A percentile compares a stretch with the other conserved stretches of the same genome.
These are phyloP conservation scores for Hyphopichia burtonii DNA, from an alignment of 1,139 yeast genomes.

Conservation along the genomic window DNA sequence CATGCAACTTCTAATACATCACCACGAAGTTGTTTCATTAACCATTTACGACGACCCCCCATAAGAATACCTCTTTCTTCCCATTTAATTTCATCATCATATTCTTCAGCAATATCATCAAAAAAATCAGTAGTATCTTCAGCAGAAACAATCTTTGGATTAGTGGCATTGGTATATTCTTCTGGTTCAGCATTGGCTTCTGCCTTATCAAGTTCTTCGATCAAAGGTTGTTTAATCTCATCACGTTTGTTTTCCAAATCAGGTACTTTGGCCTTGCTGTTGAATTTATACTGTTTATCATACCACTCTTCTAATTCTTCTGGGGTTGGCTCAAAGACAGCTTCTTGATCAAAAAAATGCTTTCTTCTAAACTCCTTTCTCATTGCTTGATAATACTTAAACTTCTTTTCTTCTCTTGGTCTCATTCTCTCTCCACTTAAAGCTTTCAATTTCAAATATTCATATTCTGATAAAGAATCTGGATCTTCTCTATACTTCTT, in stretches of 20 bases:
- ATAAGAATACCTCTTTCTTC: slow-evolving; percentile 83
- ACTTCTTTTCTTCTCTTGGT: slow-evolving; percentile 56
- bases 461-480: slow-evolving; percentile 55
- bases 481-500: slow-evolving; percentile 42
- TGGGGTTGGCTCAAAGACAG: slow-evolving; percentile 53
- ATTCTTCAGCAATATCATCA: slow-evolving; percentile 73
- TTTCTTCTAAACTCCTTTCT: slow-evolving; percentile 51
- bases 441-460: slow-evolving; percentile 58
- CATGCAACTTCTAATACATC: slow-evolving; percentile 93
- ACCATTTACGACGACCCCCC: slow-evolving; percentile 81
- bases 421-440: slow-evolving; percentile 48
- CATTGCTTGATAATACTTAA: slow-evolving; percentile 52
- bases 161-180: slow-evolving; percentile 25
- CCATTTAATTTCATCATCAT: slow-evolving; percentile 79
- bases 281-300: slow-evolving; percentile 34
- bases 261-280: slow-evolving; percentile 23
- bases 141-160: slow-evolving; percentile 56
- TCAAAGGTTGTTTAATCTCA: slow-evolving; percentile 5
- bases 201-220: not conserved
- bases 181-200: not conserved
- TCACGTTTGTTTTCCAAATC: slow-evolving; percentile 23
- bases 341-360: slow-evolving; percentile 41
- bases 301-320: slow-evolving; percentile 48
- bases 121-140: slow-evolving; percentile 83
- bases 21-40: slow-evolving; percentile 76